Percentiles rank a stretch among this genome's conserved stretches.
Conservation (phyloP, 2,329 filamentous ascomycete genomes). For the Macrophomina phaseolina region DNA sequence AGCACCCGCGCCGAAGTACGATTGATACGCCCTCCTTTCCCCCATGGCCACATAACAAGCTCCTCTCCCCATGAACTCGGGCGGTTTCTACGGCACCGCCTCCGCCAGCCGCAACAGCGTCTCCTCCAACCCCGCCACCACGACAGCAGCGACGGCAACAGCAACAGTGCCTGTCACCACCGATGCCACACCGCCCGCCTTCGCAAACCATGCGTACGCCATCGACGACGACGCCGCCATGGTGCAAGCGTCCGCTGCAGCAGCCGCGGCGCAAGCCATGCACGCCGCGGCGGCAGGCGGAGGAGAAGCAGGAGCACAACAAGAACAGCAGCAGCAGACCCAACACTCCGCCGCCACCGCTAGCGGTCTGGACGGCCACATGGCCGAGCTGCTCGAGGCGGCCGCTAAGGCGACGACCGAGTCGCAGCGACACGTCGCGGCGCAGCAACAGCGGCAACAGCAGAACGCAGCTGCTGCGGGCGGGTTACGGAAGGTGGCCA, state of each 20-base stretch:
- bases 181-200: background rate
- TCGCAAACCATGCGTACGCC: background rate
- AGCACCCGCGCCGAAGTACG: background rate
- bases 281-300: background rate
- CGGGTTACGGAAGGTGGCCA: constrained; percentile 15
- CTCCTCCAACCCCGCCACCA: background rate
- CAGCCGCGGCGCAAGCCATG: background rate
- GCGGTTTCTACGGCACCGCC: constrained; percentile 14
- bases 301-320: background rate
- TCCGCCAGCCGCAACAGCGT: background rate
- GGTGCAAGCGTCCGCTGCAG: background rate
- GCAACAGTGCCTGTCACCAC: background rate
- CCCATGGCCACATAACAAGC: constrained; percentile 4
- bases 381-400: constrained; percentile 45
- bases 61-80: background rate
- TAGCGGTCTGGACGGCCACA: constrained; percentile 23
- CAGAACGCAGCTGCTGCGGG: background rate
- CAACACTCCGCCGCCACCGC: too few species aligned
- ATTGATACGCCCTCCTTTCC: background rate
- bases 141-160: background rate
- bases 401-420: constrained; percentile 43
- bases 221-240: background rate
- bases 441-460: background rate
- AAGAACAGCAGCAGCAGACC: background rate
- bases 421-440: constrained; percentile 25